These are phyloP conservation scores for Hanseniaspora thailandica DNA, from an alignment of 805 yeast species.

Conservation along the genomic window DNA sequence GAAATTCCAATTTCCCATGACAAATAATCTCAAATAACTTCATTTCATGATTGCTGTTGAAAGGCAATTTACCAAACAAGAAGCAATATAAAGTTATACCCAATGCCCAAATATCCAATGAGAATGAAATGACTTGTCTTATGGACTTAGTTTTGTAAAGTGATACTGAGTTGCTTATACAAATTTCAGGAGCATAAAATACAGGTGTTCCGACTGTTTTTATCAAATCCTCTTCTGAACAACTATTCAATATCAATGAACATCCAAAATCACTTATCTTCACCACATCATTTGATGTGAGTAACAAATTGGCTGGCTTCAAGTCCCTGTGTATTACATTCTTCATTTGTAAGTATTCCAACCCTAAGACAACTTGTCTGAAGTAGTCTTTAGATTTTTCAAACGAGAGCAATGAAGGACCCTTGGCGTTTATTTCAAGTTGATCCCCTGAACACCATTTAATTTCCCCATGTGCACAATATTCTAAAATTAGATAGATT, in stretches of 20 bases:
- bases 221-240: constrained; percentile 67
- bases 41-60: constrained; percentile 65
- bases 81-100: constrained; percentile 87
- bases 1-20: constrained; percentile 47
- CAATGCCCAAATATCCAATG: constrained; percentile 94
- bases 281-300: constrained; percentile 56
- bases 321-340: constrained; percentile 92
- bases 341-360: constrained; percentile 81
- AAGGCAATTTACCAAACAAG: constrained; percentile 79
- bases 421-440: constrained; percentile 29
- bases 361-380: constrained; percentile 73
- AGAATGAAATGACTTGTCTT: constrained; percentile 48
- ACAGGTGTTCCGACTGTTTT: constrained; percentile 98
- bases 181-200: constrained; percentile 87
- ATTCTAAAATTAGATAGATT: constrained; percentile 81
- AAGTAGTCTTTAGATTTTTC: constrained; percentile 59
- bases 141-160: constrained; percentile 25
- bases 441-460: constrained; percentile 51
- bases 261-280: constrained; percentile 97
- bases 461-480: constrained; percentile 81
- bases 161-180: constrained; percentile 29
- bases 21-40: constrained; percentile 67
- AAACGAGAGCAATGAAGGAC: constrained; percentile 58
- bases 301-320: constrained; percentile 82
- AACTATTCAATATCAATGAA: constrained; percentile 46